Evolutionary conservation across 129 eudicot genomes (phyloP).

Genomic region (Calendula officinalis): DNA sequence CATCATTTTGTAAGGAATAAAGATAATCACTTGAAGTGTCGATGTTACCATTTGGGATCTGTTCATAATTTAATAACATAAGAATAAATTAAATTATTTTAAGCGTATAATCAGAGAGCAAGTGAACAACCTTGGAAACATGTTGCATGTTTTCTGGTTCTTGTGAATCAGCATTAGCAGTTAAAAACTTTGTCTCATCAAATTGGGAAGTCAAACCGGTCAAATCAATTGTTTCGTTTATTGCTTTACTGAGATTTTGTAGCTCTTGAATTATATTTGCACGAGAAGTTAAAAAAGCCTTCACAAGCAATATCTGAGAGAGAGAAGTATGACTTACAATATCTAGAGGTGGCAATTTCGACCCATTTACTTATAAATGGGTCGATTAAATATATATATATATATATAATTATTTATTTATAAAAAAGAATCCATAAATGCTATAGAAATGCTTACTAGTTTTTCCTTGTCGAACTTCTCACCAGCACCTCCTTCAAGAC

Average conservation of each 20-base stretch:
- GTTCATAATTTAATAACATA: slow-evolving; percentile 17
- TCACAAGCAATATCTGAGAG: slow-evolving; percentile 57
- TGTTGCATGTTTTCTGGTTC: slow-evolving; percentile 24
- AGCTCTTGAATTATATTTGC: slow-evolving; percentile 74
- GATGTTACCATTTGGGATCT: too few relatives aligned
- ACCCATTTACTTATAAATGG: too few relatives aligned
- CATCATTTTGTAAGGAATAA: slow-evolving; percentile 53
- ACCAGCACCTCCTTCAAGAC: slow-evolving; percentile 34
- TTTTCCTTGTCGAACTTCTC: slow-evolving; percentile 46
- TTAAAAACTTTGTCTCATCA: slow-evolving; percentile 36
- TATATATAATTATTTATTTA: background rate
- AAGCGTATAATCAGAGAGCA: slow-evolving; percentile 8
- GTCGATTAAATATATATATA: too few relatives aligned
- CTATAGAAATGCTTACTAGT: slow-evolving; percentile 49
- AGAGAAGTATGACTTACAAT: too few relatives aligned
- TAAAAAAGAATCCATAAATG: background rate
- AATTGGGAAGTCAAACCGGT: slow-evolving; percentile 54
- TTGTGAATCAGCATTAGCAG: slow-evolving; percentile 38
- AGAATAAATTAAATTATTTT: background rate
- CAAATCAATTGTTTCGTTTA: slow-evolving; percentile 57
- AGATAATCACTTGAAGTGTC: too few relatives aligned
- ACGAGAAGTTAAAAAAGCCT: slow-evolving; percentile 65
- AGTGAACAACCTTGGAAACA: slow-evolving; percentile 46
- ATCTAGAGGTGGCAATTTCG: too few relatives aligned
- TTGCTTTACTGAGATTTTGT: slow-evolving; percentile 65